Evolutionary conservation across 108 stramenopile genomes (phyloP), one percentile per base, ranked within the genome.

Genomic region (Nitzschia putrida): DNA sequence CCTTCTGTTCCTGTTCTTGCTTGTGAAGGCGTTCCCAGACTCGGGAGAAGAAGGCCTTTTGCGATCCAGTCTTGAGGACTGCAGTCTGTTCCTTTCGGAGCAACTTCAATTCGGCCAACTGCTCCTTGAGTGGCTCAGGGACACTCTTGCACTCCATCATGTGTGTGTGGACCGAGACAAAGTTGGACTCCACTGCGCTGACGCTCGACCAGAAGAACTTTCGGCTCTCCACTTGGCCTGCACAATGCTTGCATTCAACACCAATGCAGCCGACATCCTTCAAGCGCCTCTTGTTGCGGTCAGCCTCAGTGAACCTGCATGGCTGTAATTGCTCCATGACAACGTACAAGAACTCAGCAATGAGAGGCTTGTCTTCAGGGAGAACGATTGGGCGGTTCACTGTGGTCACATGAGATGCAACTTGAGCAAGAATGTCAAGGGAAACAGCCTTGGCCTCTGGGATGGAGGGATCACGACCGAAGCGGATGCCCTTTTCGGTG

Each of bases 191-290:
- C 0, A 91, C 94, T 12, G 94, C 94, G 45, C 72, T 89, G n/a
- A 95, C 94, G 42, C 88, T 89, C 10, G 89, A 91, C 94, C 94
- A 95, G 54, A 95, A 95, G 72, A 95, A 95, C 74, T 95, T 95
- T 22, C 94, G 76, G 25, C 91, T 80, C 55, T 95, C 94, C 24
- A 91, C 90, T 67, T 89, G 83, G 16, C 94, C 94, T 42, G 89
- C 86, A 55, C 94, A 95, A 52, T 95, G 94, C 74, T 90, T 92
- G 80, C 94, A 95, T 67, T 95, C 94, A 14, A 95, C 94, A 11
- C 94, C 94, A 58, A 92, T 88, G 60, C 88, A 87, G 4, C 94
- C 94, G 14, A 95, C 82, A 68, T 95, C 87, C 60, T 92, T 92
- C 11, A 91, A 71, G 6, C 94, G 84, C 16, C 94, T 71, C 72